These are phyloP conservation scores for Solanum paucissectum DNA, from an alignment of 257 asterid species.

Conservation along the genomic window DNA sequence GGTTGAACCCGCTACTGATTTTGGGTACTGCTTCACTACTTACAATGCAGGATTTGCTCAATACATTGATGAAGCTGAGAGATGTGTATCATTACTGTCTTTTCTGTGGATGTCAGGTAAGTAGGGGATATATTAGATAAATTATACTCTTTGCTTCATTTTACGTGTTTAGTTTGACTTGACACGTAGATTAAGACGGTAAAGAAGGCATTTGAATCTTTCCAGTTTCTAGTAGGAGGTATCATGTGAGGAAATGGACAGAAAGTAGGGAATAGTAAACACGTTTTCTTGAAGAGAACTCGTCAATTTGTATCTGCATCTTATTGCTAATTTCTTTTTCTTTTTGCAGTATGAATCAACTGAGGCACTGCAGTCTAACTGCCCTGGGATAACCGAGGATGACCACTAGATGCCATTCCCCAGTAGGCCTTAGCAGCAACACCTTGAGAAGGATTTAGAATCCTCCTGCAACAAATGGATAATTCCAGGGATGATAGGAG, in stretches of 20 bases:
- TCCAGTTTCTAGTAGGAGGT: neutral
- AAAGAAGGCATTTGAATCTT: neutral
- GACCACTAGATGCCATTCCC: slow-evolving; percentile 42
- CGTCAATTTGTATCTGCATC: neutral
- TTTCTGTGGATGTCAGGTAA: slow-evolving; percentile 88
- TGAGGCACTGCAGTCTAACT: slow-evolving; percentile 46
- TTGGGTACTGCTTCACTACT: neutral
- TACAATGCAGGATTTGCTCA: slow-evolving; percentile 58
- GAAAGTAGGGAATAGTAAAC: neutral
- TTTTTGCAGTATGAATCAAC: slow-evolving; percentile 58
- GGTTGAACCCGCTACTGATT: neutral
- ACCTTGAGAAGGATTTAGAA: neutral
- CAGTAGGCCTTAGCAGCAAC: neutral
- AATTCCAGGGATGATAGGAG: neutral
- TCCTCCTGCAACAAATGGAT: neutral
- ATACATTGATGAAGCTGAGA: slow-evolving; percentile 62
- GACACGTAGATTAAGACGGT: neutral
- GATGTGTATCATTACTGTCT: slow-evolving; percentile 68
- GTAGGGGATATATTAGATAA: neutral
- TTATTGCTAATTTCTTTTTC: slow-evolving; percentile 4
- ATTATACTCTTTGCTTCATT: neutral
- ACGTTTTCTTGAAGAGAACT: neutral
- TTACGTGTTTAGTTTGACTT: neutral
- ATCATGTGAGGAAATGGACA: neutral
- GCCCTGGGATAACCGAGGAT: slow-evolving; percentile 80